Evolutionary conservation across 176 grass and related monocot species (phyloP).

Genomic region (Neostapfia colusana): DNA sequence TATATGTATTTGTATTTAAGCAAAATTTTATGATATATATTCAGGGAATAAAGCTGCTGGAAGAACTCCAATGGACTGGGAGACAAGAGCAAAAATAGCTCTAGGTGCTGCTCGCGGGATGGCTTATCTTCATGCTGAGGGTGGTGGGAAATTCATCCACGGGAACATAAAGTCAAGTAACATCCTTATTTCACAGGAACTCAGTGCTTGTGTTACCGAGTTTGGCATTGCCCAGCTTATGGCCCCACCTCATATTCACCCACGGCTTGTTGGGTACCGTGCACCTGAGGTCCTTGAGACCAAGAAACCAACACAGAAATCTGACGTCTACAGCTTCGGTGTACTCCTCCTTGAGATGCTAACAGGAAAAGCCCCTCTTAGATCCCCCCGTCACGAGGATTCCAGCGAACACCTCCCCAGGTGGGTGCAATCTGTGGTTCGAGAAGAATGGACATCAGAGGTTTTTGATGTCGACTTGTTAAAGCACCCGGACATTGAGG

Average conservation of each 20-base stretch:
- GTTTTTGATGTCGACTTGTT: slow-evolving; percentile 93
- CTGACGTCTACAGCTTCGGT: slow-evolving; percentile 91
- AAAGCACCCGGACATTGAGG: slow-evolving; percentile 67
- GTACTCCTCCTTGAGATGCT: slow-evolving; percentile 87
- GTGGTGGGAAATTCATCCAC: slow-evolving; percentile 57
- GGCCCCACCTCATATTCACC: slow-evolving; percentile 40
- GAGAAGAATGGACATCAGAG: slow-evolving; percentile 94
- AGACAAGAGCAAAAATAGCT: slow-evolving; percentile 65
- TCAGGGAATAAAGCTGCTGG: slow-evolving; percentile 66
- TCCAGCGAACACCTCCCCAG: slow-evolving; percentile 68
- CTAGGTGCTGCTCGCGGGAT: slow-evolving; percentile 58
- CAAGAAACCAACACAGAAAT: slow-evolving; percentile 67
- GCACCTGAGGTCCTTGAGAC: slow-evolving; percentile 76
- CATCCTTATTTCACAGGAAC: slow-evolving; percentile 64
- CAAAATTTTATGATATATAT: slow-evolving; percentile 10
- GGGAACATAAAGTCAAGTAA: slow-evolving; percentile 90
- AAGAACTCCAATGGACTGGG: slow-evolving; percentile 77
- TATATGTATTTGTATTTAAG: slow-evolving; percentile 1
- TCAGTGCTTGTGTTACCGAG: slow-evolving; percentile 54
- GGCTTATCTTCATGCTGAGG: slow-evolving; percentile 63
- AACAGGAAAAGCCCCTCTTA: slow-evolving; percentile 67
- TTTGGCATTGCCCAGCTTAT: slow-evolving; percentile 71
- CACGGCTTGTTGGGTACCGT: slow-evolving; percentile 63
- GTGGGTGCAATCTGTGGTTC: slow-evolving; percentile 95
- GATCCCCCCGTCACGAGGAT: slow-evolving; percentile 59